Evolutionary conservation across 192 early-diverging fungal species (phyloP).

Genomic region (Gonapodya sp.): DNA sequence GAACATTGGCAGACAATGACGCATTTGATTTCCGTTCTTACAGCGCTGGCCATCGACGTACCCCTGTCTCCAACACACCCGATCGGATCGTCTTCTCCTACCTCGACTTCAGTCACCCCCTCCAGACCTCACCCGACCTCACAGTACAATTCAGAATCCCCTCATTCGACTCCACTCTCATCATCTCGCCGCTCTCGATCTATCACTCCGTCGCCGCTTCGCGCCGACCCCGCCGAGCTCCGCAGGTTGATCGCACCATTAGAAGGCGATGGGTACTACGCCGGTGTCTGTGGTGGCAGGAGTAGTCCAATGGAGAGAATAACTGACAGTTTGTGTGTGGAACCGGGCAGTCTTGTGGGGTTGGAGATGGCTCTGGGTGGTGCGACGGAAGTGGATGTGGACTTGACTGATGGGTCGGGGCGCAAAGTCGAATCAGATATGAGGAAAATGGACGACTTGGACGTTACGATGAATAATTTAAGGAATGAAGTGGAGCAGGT

Average conservation of each 20-base stretch:
- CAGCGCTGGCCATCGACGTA: not conserved
- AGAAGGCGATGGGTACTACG: not conserved
- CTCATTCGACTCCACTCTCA: not conserved
- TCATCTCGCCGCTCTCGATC: not conserved
- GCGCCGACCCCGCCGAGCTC: not conserved
- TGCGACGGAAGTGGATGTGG: no score
- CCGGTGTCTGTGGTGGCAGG: not conserved
- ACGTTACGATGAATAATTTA: not conserved
- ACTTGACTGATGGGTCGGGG: no score
- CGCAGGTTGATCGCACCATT: not conserved
- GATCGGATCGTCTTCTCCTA: no score
- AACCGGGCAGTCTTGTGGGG: not conserved
- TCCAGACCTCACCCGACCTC: not conserved
- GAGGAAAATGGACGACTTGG: not conserved
- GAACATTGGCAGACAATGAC: no score
- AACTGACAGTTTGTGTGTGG: not conserved
- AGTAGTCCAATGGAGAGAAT: not conserved
- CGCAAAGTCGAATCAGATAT: not conserved
- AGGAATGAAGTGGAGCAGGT: not conserved
- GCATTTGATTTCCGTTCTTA: not conserved
- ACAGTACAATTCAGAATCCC: not conserved
- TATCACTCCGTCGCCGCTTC: not conserved
- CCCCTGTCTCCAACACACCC: not conserved
- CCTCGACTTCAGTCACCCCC: not conserved
- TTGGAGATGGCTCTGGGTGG: not conserved